Conservation (phyloP, 2,329 filamentous ascomycete genomes). For the Aspergillus fumigatus region DNA sequence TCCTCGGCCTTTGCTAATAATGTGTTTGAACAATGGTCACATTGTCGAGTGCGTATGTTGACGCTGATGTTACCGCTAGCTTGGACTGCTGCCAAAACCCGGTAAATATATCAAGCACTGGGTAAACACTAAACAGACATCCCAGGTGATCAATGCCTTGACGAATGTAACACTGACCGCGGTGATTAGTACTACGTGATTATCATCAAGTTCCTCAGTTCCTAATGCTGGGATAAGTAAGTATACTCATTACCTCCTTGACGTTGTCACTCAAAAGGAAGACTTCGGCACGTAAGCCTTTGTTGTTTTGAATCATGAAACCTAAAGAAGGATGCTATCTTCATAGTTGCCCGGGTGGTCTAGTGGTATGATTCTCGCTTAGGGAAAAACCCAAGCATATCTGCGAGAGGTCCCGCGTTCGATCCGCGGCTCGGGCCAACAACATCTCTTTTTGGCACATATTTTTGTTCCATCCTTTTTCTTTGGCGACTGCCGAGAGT, state of each 20-base stretch:
- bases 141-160: neutral
- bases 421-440: constrained; percentile 17
- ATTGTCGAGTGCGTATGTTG: neutral
- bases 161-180: neutral
- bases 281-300: neutral
- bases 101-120: too few relatives aligned
- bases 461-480: neutral
- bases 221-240: neutral
- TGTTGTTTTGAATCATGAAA: neutral
- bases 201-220: neutral
- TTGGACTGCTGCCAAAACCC: too few relatives aligned
- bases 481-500: neutral
- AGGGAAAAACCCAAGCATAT: constrained; percentile 18
- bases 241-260: too few relatives aligned
- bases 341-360: constrained; percentile 16
- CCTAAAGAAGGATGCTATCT: neutral
- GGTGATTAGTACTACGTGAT: neutral
- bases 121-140: neutral
- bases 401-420: constrained; percentile 21
- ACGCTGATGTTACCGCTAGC: neutral
- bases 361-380: constrained; percentile 23
- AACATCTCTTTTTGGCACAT: constrained; percentile 1
- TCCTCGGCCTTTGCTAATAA: neutral
- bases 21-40: neutral
- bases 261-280: neutral